Conservation (phyloP, 768 basidiomycete genomes). For the Suillus discolor region DNA sequence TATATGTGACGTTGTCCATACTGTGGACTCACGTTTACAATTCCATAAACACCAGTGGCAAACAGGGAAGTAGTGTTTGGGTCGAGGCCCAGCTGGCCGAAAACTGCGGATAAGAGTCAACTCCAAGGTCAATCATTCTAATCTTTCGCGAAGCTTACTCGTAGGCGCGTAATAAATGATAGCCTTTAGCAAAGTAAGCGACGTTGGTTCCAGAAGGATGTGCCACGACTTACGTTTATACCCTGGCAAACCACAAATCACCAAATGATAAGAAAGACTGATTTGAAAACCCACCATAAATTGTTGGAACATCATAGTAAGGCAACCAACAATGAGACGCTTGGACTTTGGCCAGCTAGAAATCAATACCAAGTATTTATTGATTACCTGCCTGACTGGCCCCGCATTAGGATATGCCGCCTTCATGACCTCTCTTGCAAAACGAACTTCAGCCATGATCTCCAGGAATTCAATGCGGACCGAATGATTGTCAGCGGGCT, state of each 20-base stretch:
- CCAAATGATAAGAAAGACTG: neutral
- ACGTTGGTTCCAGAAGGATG: neutral
- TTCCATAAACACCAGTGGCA: constrained; percentile 45
- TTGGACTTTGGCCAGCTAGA: constrained; percentile 37
- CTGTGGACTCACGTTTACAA: constrained; percentile 29
- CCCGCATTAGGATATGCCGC: constrained; percentile 26
- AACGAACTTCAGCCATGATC: constrained; percentile 41
- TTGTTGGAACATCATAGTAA: constrained; percentile 39
- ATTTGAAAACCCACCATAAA: constrained; percentile 28
- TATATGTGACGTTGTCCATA: neutral
- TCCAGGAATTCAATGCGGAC: constrained; percentile 42
- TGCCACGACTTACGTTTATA: constrained; percentile 25
- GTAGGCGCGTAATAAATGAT: constrained; percentile 31
- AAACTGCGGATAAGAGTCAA: constrained; percentile 33
- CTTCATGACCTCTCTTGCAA: constrained; percentile 24
- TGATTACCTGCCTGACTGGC: constrained; percentile 19
- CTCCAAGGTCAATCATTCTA: neutral
- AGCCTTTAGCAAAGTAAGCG: constrained; percentile 21
- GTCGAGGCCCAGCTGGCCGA: constrained; percentile 42
- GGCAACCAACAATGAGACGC: constrained; percentile 31
- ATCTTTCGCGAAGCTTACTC: neutral
- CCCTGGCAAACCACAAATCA: constrained; percentile 22
- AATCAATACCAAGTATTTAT: constrained; percentile 30
- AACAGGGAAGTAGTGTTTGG: constrained; percentile 43
- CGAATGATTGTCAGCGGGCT: constrained; percentile 30